phyloP scores from a whole-genome alignment of 2,329 filamentous ascomycete species.

The Fusarium buharicum region DNA sequence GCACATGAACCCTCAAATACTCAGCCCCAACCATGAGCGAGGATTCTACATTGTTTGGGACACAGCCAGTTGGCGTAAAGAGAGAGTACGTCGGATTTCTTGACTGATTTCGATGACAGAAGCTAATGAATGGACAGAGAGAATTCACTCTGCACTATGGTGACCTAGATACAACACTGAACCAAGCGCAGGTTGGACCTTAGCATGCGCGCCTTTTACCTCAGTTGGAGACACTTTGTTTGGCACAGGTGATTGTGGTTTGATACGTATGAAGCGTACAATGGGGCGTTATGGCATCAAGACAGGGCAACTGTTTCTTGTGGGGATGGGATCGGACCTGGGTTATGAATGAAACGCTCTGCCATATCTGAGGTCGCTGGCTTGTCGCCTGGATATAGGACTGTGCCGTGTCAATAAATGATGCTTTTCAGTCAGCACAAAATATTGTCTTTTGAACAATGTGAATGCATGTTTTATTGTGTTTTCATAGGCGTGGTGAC shows the following conservation, averaged over 20 bases:
- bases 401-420: slow-evolving; percentile 43
- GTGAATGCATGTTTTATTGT: background rate
- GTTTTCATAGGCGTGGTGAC: background rate
- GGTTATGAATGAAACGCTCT: slow-evolving; percentile 48
- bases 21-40: slow-evolving; percentile 69
- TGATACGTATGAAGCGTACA: slow-evolving; percentile 38
- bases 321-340: slow-evolving; percentile 47
- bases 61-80: slow-evolving; percentile 69
- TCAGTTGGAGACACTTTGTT: slow-evolving; percentile 25
- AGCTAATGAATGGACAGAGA: slow-evolving; percentile 54
- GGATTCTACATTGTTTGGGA: slow-evolving; percentile 76
- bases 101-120: slow-evolving; percentile 23
- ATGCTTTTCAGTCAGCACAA: slow-evolving; percentile 42
- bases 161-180: slow-evolving; percentile 65
- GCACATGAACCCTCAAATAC: slow-evolving; percentile 68
- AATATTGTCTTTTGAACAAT: background rate
- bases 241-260: slow-evolving; percentile 27
- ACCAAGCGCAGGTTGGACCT: slow-evolving; percentile 47
- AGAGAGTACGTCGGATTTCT: slow-evolving; percentile 61
- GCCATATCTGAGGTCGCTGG: slow-evolving; percentile 42
- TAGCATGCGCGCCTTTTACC: slow-evolving; percentile 24
- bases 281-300: slow-evolving; percentile 49
- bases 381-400: slow-evolving; percentile 42
- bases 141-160: slow-evolving; percentile 71
- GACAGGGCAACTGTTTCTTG: slow-evolving; percentile 46